These are phyloP conservation scores for Catunica adiposa DNA, from an alignment of 2,329 filamentous ascomycete genomes.

Conservation along the genomic window DNA sequence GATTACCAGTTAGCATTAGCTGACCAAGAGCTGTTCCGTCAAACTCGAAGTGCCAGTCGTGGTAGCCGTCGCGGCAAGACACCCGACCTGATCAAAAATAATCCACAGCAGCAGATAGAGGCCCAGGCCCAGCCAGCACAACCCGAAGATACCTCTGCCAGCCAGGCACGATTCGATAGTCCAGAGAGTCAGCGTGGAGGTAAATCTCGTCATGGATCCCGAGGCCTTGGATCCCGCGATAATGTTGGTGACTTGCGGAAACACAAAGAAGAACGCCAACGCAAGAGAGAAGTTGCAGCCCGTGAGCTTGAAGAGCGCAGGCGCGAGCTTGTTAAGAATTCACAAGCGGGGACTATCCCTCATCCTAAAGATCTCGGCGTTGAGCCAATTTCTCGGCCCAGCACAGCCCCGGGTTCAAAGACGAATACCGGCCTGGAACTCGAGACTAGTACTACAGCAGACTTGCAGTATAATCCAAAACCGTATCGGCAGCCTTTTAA, in stretches of 20 bases:
- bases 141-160: background rate
- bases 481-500: conserved; percentile 29
- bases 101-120: background rate
- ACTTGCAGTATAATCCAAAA: conserved; percentile 39
- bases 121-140: background rate
- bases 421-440: conserved; percentile 28
- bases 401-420: conserved; percentile 18
- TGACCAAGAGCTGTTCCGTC: conserved; percentile 39
- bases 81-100: conserved; percentile 16
- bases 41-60: conserved; percentile 35
- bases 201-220: conserved; percentile 14
- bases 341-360: conserved; percentile 64
- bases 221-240: conserved; percentile 27
- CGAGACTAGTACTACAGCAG: conserved; percentile 48
- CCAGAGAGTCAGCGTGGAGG: background rate
- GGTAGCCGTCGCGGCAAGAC: conserved; percentile 19
- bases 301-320: conserved; percentile 79
- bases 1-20: conserved; percentile 37
- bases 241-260: conserved; percentile 37
- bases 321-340: conserved; percentile 63
- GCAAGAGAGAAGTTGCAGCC: conserved; percentile 59
- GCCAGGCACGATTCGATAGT: background rate
- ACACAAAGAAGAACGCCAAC: conserved; percentile 43
- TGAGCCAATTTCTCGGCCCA: conserved; percentile 18
- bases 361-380: conserved; percentile 45